These are phyloP conservation scores for Monilinia aucupariae DNA, from an alignment of 2,329 filamentous ascomycete genomes.

Conservation along the genomic window DNA sequence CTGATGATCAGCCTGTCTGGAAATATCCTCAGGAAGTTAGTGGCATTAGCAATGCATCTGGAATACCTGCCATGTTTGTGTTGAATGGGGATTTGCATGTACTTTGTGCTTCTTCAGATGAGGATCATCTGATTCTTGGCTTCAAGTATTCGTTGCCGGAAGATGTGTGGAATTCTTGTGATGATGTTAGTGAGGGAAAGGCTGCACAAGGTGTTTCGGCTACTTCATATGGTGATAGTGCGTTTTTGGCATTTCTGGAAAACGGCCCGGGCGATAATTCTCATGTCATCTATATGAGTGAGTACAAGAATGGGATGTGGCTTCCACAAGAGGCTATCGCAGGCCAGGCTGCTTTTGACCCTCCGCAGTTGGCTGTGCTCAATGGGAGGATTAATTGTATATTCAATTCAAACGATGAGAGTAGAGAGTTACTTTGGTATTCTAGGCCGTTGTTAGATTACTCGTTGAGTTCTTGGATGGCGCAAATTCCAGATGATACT, in stretches of 20 bases:
- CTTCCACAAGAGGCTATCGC: constrained; percentile 24
- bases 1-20: constrained; percentile 24
- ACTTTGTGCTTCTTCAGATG: constrained; percentile 31
- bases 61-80: constrained; percentile 36
- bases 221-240: constrained; percentile 35
- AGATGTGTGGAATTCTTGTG: constrained; percentile 32
- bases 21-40: constrained; percentile 25
- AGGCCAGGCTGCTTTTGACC: constrained; percentile 24
- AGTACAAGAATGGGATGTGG: constrained; percentile 27
- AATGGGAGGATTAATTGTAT: constrained; percentile 36
- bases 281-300: constrained; percentile 25
- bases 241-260: constrained; percentile 33
- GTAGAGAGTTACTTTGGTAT: constrained; percentile 37
- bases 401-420: constrained; percentile 33
- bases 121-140: constrained; percentile 32
- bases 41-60: constrained; percentile 27
- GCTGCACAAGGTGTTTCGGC: constrained; percentile 35
- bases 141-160: constrained; percentile 33
- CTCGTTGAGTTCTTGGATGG: constrained; percentile 56
- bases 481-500: constrained; percentile 49
- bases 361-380: constrained; percentile 29
- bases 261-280: constrained; percentile 25
- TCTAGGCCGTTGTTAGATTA: constrained; percentile 35
- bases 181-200: constrained; percentile 36
- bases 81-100: constrained; percentile 34